phyloP scores from a whole-genome alignment of 768 basidiomycete species.

The Trametes maxima region DNA sequence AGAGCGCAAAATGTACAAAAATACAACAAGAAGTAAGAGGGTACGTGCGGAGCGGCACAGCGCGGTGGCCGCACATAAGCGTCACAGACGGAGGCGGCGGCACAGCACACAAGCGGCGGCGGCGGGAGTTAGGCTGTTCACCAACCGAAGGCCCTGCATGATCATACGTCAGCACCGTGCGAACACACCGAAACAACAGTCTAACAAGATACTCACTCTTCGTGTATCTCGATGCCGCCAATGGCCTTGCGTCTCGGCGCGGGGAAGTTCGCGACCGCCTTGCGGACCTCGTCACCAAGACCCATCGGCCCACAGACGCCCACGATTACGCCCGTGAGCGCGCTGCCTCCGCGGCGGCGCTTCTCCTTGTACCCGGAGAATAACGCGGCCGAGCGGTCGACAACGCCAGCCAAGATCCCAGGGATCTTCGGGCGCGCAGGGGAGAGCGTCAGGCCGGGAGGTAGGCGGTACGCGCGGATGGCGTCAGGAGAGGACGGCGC shows the following conservation, averaged over 20 bases:
- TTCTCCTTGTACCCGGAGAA: conserved; percentile 22
- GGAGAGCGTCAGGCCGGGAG: conserved; percentile 33
- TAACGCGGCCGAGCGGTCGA: conserved; percentile 28
- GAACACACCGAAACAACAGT: neutral
- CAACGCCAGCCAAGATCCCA: conserved; percentile 26
- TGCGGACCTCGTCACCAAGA: conserved; percentile 41
- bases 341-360: conserved; percentile 11
- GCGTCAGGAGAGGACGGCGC: conserved; percentile 30
- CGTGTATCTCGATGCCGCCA: conserved; percentile 45
- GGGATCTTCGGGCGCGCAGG: conserved; percentile 34
- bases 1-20: neutral
- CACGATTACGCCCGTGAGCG: conserved; percentile 40
- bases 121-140: conserved; percentile 3
- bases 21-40: neutral
- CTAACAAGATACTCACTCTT: conserved; percentile 38
- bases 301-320: conserved; percentile 46
- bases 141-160: conserved; percentile 26
- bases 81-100: neutral
- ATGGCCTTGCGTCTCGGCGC: conserved; percentile 36
- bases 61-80: neutral
- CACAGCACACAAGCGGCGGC: neutral
- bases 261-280: conserved; percentile 40
- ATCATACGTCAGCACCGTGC: conserved; percentile 1
- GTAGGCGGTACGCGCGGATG: conserved; percentile 29
- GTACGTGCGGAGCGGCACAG: neutral